phyloP scores from a whole-genome alignment of 2,329 filamentous ascomycete species.

The Fusarium udum region DNA sequence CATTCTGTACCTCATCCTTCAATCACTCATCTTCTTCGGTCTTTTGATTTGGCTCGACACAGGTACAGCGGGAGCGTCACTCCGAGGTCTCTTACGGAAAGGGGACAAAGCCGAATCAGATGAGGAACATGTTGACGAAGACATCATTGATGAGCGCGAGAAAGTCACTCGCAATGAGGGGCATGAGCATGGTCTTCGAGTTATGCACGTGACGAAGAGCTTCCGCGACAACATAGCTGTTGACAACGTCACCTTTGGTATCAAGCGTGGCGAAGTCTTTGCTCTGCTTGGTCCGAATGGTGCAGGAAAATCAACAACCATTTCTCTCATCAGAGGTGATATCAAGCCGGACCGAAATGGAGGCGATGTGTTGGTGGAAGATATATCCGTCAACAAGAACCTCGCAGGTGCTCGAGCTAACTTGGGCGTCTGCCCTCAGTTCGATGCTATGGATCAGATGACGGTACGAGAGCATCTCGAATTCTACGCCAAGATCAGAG shows the following conservation, averaged over 20 bases:
- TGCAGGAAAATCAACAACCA: constrained; percentile 90
- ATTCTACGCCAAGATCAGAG: constrained; percentile 88
- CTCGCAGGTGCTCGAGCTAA: constrained; percentile 77
- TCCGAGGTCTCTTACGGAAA: constrained; percentile 54
- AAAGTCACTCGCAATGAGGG: constrained; percentile 60
- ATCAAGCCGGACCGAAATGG: constrained; percentile 74
- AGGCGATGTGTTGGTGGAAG: constrained; percentile 85
- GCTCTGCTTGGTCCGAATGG: constrained; percentile 91
- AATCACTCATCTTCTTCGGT: constrained; percentile 75
- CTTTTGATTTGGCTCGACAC: constrained; percentile 84
- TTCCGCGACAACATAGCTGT: constrained; percentile 82
- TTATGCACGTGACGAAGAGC: constrained; percentile 80
- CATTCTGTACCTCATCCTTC: constrained; percentile 82
- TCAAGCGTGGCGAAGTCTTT: constrained; percentile 84
- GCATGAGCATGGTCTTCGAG: constrained; percentile 74
- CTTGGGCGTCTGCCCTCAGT: constrained; percentile 91
- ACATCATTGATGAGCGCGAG: constrained; percentile 71
- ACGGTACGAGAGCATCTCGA: constrained; percentile 85
- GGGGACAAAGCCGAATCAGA: constrained; percentile 43
- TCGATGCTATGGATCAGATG: constrained; percentile 90
- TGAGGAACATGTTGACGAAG: constrained; percentile 59
- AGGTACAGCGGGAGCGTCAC: constrained; percentile 69
- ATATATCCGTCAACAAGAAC: constrained; percentile 76
- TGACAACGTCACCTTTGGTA: constrained; percentile 87
- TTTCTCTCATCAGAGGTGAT: constrained; percentile 90